Percentiles rank a stretch among this genome's conserved stretches.
phyloP scores from a whole-genome alignment of 257 asterid genomes.

The Nicotiana undulata region DNA sequence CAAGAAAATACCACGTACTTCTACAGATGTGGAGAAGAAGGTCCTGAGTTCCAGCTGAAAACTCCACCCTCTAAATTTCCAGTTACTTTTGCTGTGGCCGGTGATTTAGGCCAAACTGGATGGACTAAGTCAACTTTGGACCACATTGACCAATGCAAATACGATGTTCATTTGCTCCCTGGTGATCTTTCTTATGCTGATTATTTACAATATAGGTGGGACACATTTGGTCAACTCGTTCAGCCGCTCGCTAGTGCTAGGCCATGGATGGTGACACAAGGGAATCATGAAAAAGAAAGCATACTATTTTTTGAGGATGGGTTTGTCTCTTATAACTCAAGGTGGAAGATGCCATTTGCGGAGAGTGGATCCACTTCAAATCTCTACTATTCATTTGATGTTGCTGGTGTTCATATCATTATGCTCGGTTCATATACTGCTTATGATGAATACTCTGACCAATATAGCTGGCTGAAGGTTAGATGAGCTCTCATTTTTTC shows the following conservation, averaged over 20 bases:
- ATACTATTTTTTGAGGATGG: slow-evolving; percentile 46
- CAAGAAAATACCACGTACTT: slow-evolving; percentile 48
- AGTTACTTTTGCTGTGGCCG: slow-evolving; percentile 77
- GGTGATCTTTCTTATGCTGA: slow-evolving; percentile 97
- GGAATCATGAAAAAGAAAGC: slow-evolving; percentile 82
- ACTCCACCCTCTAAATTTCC: slow-evolving; percentile 93
- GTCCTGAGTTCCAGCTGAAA: slow-evolving; percentile 70
- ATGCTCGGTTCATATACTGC: slow-evolving; percentile 89
- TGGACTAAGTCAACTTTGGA: slow-evolving; percentile 87
- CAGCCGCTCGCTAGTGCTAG: slow-evolving; percentile 91
- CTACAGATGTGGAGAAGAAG: slow-evolving; percentile 77
- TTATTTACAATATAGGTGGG: slow-evolving; percentile 76
- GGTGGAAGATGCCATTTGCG: slow-evolving; percentile 92
- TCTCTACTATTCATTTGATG: slow-evolving; percentile 85
- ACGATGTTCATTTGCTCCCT: slow-evolving; percentile 78
- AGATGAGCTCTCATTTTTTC: slow-evolving; percentile 13
- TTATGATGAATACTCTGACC: slow-evolving; percentile 54
- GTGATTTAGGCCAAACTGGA: slow-evolving; percentile 93
- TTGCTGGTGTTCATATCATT: slow-evolving; percentile 71
- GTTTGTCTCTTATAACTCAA: slow-evolving; percentile 69
- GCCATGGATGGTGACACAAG: slow-evolving; percentile 99
- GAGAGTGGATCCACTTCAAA: slow-evolving; percentile 85
- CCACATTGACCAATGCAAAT: slow-evolving; percentile 53
- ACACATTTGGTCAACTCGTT: slow-evolving; percentile 83
- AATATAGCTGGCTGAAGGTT: slow-evolving; percentile 83